Evolutionary conservation across 148 eudicot genomes (phyloP).

Genomic region (Rhododendron simsii): DNA sequence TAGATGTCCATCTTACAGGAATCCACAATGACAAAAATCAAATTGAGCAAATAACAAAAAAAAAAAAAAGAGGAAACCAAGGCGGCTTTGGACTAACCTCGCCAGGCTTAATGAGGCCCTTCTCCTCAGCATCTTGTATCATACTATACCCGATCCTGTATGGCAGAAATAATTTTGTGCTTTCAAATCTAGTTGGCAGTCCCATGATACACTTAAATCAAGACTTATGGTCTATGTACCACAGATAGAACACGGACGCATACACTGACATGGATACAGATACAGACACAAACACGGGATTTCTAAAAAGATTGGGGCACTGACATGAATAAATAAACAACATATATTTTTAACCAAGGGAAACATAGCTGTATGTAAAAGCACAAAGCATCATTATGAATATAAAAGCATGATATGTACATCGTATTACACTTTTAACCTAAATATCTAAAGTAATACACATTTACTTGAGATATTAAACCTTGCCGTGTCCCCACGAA

Average conservation of each 20-base stretch:
- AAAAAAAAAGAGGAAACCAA: not conserved
- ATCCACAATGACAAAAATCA: not conserved
- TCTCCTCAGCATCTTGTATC: constrained; percentile 85
- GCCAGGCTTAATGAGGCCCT: constrained; percentile 72
- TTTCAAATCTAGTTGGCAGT: not conserved
- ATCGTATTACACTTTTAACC: not conserved
- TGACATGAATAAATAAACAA: no score
- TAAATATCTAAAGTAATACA: not conserved
- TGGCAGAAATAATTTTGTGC: not conserved
- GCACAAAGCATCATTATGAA: not conserved
- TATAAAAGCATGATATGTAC: not conserved
- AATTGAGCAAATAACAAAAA: not conserved
- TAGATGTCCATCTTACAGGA: not conserved
- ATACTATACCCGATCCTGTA: constrained; percentile 68
- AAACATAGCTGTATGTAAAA: not conserved
- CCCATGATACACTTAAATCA: not conserved
- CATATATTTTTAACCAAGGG: not conserved
- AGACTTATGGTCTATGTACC: not conserved
- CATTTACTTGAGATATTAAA: no score
- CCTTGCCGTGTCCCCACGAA: not conserved
- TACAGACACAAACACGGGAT: not conserved
- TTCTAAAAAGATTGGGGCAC: not conserved
- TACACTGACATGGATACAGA: not conserved
- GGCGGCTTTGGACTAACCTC: constrained; percentile 40
- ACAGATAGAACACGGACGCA: not conserved